phyloP scores from a whole-genome alignment of 768 basidiomycete genomes.

The Gautieria morchelliformis region DNA sequence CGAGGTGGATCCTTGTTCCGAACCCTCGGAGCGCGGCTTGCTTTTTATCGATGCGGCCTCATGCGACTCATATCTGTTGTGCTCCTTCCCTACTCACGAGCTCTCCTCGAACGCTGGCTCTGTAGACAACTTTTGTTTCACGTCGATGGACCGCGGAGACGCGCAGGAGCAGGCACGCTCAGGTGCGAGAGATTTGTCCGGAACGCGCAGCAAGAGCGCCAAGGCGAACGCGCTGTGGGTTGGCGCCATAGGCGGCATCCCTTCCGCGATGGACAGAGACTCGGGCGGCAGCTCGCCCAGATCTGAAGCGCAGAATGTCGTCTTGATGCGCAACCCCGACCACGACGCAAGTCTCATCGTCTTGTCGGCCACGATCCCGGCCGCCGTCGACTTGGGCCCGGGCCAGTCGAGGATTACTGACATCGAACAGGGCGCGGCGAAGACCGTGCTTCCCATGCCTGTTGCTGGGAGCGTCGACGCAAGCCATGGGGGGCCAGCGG shows the following conservation, averaged over 20 bases:
- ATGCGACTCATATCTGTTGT: too few relatives aligned
- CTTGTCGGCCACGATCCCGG: neutral
- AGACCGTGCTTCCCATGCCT: neutral
- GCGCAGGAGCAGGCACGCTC: too few relatives aligned
- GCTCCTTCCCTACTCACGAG: too few relatives aligned
- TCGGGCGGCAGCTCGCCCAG: neutral
- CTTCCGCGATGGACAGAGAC: neutral
- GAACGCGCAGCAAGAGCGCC: too few relatives aligned
- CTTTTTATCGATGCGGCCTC: too few relatives aligned
- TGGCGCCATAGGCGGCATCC: neutral
- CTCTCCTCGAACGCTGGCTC: too few relatives aligned
- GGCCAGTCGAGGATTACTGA: neutral
- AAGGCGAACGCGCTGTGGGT: too few relatives aligned
- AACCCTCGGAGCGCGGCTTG: too few relatives aligned
- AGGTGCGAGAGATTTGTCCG: too few relatives aligned
- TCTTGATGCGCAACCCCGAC: neutral
- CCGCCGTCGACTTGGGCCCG: neutral
- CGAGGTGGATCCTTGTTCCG: too few relatives aligned
- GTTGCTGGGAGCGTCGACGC: neutral
- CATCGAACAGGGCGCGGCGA: neutral
- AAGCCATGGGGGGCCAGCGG: neutral
- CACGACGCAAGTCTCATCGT: neutral
- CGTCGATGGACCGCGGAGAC: too few relatives aligned
- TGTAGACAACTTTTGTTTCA: too few relatives aligned
- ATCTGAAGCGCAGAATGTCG: neutral